These are phyloP conservation scores for Plantago lanceolata DNA, from an alignment of 305 asterid species.

Conservation along the genomic window DNA sequence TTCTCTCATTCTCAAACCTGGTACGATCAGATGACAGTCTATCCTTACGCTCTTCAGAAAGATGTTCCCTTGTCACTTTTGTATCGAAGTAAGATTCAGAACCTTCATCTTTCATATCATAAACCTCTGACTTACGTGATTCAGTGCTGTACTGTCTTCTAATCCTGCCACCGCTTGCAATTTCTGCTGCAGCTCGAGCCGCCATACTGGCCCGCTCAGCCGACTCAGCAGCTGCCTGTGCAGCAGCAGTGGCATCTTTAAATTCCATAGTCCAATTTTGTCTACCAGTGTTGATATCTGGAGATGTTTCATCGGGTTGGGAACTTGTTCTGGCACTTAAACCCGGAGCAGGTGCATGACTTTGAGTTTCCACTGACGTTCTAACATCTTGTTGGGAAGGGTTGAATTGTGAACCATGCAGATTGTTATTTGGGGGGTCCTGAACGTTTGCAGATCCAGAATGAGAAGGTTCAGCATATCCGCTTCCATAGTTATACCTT, in stretches of 20 bases:
- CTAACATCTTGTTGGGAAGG: conserved; percentile 37
- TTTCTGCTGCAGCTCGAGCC: conserved; percentile 82
- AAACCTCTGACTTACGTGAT: conserved; percentile 30
- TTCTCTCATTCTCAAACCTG: conserved; percentile 29
- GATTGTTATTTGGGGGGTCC: conserved; percentile 29
- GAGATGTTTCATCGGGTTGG: conserved; percentile 40
- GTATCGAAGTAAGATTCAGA: conserved; percentile 29
- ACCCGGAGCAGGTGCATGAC: conserved; percentile 27
- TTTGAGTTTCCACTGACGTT: conserved; percentile 37
- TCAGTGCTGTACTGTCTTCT: conserved; percentile 38
- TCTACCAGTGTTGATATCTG: conserved; percentile 45
- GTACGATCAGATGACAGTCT: conserved; percentile 28
- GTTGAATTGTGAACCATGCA: conserved; percentile 31
- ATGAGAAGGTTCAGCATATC: conserved; percentile 37
- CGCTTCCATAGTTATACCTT: neutral
- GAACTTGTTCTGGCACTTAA: conserved; percentile 30
- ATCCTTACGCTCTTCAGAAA: conserved; percentile 33
- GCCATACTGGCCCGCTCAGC: conserved; percentile 82
- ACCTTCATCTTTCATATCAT: conserved; percentile 33
- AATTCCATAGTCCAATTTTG: conserved; percentile 63
- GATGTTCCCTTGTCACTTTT: conserved; percentile 24
- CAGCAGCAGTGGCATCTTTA: conserved; percentile 85
- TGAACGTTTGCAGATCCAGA: conserved; percentile 34
- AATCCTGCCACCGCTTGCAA: conserved; percentile 44
- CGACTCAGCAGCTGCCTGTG: conserved; percentile 87